Conservation (phyloP, 768 basidiomycete species). For the Symmetrospora coprosmae region DNA sequence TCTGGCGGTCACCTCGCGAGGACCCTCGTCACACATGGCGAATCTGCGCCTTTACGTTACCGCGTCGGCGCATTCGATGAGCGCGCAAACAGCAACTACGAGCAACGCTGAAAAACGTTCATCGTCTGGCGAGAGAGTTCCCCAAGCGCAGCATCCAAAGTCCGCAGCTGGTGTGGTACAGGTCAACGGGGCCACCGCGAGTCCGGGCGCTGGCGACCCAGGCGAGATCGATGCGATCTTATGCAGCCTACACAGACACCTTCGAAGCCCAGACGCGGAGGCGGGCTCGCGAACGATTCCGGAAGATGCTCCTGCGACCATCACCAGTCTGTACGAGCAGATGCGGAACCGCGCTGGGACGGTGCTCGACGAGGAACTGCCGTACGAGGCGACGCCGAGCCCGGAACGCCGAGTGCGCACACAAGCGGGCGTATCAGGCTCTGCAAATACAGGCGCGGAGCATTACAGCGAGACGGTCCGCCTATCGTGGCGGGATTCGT, state of each 20-base stretch:
- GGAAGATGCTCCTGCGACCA: background rate
- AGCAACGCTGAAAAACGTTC: too few species aligned
- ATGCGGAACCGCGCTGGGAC: background rate
- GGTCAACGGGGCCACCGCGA: too few species aligned
- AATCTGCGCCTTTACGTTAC: too few species aligned
- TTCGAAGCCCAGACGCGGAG: background rate
- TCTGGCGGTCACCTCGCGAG: too few species aligned
- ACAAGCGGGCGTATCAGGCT: too few species aligned
- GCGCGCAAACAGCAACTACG: too few species aligned
- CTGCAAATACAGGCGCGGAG: too few species aligned
- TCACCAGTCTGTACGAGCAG: conserved; percentile 7
- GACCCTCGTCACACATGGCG: too few species aligned
- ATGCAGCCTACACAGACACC: background rate
- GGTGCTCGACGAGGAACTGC: conserved; percentile 12
- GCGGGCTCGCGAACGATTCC: background rate
- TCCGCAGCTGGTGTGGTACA: background rate
- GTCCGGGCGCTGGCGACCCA: too few species aligned
- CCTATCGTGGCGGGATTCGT: background rate
- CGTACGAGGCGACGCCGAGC: conserved; percentile 14
- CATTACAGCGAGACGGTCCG: too few species aligned
- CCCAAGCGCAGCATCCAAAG: conserved; percentile 16
- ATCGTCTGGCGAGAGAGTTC: too few species aligned
- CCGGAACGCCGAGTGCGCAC: background rate
- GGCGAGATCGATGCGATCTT: background rate
- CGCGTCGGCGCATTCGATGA: too few species aligned